Conservation (phyloP, 2,329 filamentous ascomycete species). For the Penicillium glabrum region DNA sequence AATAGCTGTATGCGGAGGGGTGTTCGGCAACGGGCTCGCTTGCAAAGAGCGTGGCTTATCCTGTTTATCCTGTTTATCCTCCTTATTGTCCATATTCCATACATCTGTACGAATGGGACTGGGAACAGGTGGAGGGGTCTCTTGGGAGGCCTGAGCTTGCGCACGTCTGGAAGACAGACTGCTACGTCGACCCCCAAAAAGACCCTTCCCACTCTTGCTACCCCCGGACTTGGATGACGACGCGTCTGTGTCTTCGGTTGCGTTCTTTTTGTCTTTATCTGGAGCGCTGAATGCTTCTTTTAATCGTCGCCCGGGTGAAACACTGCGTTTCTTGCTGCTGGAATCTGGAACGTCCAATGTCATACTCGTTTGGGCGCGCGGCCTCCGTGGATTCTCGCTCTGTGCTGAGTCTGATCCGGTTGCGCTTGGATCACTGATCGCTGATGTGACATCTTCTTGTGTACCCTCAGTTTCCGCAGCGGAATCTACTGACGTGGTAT, state of each 20-base stretch:
- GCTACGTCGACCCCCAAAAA: slow-evolving; percentile 39
- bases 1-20: slow-evolving; percentile 32
- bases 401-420: slow-evolving; percentile 44
- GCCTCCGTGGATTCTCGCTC: slow-evolving; percentile 35
- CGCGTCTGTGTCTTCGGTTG: slow-evolving; percentile 49
- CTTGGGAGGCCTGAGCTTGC: slow-evolving; percentile 26
- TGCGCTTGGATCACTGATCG: slow-evolving; percentile 29
- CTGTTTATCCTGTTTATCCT: slow-evolving; percentile 27
- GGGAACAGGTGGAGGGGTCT: slow-evolving; percentile 35
- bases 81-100: background rate
- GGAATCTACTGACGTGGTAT: slow-evolving; percentile 51
- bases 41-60: slow-evolving; percentile 23
- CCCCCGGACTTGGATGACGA: slow-evolving; percentile 43
- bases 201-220: slow-evolving; percentile 40
- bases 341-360: slow-evolving; percentile 36
- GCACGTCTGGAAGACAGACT: slow-evolving; percentile 36
- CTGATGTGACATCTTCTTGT: slow-evolving; percentile 26
- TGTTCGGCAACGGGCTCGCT: slow-evolving; percentile 28
- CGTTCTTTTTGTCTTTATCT: slow-evolving; percentile 50
- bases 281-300: slow-evolving; percentile 65
- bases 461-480: slow-evolving; percentile 34
- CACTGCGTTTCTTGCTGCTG: slow-evolving; percentile 55
- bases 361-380: slow-evolving; percentile 27
- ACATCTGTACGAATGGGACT: slow-evolving; percentile 33
- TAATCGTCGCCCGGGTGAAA: slow-evolving; percentile 70